Conservation (phyloP, 148 eudicot genomes). For the Oxyria digyna region DNA sequence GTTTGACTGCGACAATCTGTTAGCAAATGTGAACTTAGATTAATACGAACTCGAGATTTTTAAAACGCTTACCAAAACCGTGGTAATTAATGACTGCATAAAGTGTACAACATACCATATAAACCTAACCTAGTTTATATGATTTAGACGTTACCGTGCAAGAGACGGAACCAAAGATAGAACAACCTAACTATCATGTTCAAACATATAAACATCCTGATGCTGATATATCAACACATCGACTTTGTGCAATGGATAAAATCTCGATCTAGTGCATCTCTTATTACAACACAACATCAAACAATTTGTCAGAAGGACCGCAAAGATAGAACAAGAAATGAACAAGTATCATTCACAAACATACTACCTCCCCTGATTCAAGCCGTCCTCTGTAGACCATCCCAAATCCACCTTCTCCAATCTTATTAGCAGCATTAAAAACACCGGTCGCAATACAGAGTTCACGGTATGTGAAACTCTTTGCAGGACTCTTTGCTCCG, state of each 20-base stretch:
- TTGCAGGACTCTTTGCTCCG: slow-evolving; percentile 24
- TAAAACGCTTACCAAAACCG: slow-evolving; percentile 1
- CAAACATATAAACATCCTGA: background rate
- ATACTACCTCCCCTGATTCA: slow-evolving; percentile 27
- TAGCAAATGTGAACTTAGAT: slow-evolving; percentile 8
- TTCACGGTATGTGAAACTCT: slow-evolving; percentile 28
- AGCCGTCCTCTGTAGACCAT: slow-evolving; percentile 41
- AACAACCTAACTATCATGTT: background rate
- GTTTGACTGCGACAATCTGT: slow-evolving; percentile 37
- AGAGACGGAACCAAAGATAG: background rate
- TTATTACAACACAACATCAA: background rate
- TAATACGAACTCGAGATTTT: slow-evolving; percentile 1
- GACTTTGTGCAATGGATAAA: background rate
- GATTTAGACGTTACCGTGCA: background rate
- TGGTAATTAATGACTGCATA: background rate
- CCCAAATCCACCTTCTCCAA: slow-evolving; percentile 86
- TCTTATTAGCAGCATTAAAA: slow-evolving; percentile 26
- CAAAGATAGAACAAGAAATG: background rate
- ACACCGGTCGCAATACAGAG: slow-evolving; percentile 31
- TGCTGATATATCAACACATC: background rate
- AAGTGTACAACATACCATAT: background rate
- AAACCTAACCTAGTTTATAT: background rate
- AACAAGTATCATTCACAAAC: background rate
- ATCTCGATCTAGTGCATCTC: background rate
- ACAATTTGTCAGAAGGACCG: background rate